phyloP scores from a whole-genome alignment of 192 early-diverging fungal genomes.

The Coemansia sp. region DNA sequence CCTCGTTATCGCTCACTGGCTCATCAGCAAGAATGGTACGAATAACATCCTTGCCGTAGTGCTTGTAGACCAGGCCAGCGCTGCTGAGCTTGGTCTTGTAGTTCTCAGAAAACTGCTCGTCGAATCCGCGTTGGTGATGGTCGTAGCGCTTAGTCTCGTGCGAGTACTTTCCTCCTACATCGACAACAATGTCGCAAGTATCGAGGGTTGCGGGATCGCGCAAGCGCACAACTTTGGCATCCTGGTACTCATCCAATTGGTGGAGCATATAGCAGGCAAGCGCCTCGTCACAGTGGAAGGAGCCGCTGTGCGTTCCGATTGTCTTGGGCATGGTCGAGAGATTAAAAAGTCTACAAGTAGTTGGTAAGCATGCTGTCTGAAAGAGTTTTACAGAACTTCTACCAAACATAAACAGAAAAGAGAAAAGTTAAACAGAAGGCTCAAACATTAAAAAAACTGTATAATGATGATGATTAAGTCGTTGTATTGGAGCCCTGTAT shows the following conservation, averaged over 20 bases:
- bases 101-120: constrained; percentile 77
- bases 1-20: constrained; percentile 52
- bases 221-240: constrained; percentile 74
- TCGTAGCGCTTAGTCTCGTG: constrained; percentile 75
- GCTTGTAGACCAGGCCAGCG: constrained; percentile 97
- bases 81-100: constrained; percentile 88
- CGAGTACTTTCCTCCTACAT: constrained; percentile 93
- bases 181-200: constrained; percentile 85
- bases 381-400: constrained; percentile 6
- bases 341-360: constrained; percentile 1
- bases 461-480: too few relatives aligned
- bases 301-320: constrained; percentile 86
- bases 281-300: constrained; percentile 89
- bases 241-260: constrained; percentile 63
- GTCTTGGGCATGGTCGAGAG: constrained; percentile 53
- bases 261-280: constrained; percentile 88
- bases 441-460: neutral
- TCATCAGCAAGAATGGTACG: constrained; percentile 31
- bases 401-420: constrained; percentile 19
- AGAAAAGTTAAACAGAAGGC: neutral
- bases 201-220: constrained; percentile 80
- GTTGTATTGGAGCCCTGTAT: too few relatives aligned
- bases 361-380: neutral
- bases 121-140: constrained; percentile 95
- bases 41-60: constrained; percentile 88